Base-by-base conservation (phyloP, 495 filamentous ascomycete species). In the Amorphotheca resinae region DNA sequence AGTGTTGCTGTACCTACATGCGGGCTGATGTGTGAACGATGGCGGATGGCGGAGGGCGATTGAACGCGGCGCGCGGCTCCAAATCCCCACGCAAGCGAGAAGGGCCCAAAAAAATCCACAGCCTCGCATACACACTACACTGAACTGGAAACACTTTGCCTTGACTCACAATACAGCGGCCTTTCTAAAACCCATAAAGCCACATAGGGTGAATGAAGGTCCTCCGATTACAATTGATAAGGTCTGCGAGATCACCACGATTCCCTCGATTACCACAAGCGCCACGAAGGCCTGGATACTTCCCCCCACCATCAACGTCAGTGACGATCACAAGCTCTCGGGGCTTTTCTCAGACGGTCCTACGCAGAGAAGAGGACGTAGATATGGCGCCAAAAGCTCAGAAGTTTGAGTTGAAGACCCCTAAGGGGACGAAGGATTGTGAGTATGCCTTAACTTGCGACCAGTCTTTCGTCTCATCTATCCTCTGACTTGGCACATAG, bases 321-420 rank as follows among this genome's bases (percentile, higher is more conserved):
- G 25, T 15, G 20, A 8, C 15, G 12, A 25, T 42, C 32, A 26
- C 32, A 25, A 49, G 25, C 22, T 23, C 45, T 16, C 44, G 38
- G 26, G 37, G 25, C 41, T 52, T 52, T 28, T 37, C 40, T 31
- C 23, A 23, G 41, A 39, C 40, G 9, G 22, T 14, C 15, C 18
- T 9, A 11, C 22, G 42, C 22, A 38, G 28, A 32, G 30, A 39
- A 36, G 46, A 49, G 14, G 42, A 48, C 5, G 14, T 17, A 30
- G 36, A 41, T 15, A 53, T 56, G 54, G 54, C 44, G 31, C 63
- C 52, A 44, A 68, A 66, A 49, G 57, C 50, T 14, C 54, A 55
- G 32, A 67, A 66, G 45, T 67, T 67, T 39, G 64, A 69, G 49
- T 59, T 69, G 53, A 67, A 69, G 59, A 66, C 61, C 45, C 60